Evolutionary conservation across 352 stramenopile species (phyloP).

Genomic region (Phytophthora vignae): DNA sequence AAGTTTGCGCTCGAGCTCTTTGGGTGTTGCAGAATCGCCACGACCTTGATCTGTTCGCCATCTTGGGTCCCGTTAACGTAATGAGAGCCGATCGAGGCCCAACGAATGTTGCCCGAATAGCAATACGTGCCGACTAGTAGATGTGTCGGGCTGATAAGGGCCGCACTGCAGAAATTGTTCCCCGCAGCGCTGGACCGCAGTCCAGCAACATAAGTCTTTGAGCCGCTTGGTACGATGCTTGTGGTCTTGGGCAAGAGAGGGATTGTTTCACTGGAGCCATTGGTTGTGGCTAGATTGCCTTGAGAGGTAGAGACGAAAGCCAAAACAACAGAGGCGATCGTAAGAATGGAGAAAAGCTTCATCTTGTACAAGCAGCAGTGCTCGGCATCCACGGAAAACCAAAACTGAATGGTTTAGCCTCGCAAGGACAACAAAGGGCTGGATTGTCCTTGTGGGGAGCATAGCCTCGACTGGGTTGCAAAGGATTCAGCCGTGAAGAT

Average conservation of each 20-base stretch:
- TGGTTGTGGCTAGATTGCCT: not conserved
- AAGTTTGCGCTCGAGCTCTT: conserved; percentile 27
- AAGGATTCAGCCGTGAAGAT: not conserved
- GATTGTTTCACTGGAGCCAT: not conserved
- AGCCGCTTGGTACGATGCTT: conserved; percentile 36
- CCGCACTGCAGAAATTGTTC: conserved; percentile 21
- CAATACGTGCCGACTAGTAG: conserved; percentile 46
- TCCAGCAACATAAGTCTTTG: conserved; percentile 41
- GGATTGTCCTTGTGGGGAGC: not conserved
- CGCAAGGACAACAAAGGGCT: not conserved
- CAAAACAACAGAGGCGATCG: not conserved
- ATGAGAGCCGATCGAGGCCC: conserved; percentile 54
- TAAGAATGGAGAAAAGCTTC: not conserved
- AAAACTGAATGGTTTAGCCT: not conserved
- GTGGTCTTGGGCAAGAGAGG: not conserved
- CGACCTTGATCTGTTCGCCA: conserved; percentile 51
- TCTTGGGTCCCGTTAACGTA: conserved; percentile 49
- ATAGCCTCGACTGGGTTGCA: not conserved
- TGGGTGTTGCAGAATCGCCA: conserved; percentile 47
- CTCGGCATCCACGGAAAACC: not conserved
- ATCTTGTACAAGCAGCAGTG: not conserved
- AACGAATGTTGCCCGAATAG: conserved; percentile 30
- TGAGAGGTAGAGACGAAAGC: not conserved
- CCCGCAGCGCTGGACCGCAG: conserved; percentile 17
- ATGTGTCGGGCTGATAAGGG: conserved; percentile 50